Evolutionary conservation across 768 basidiomycete genomes (phyloP), one percentile per base, ranked within the genome.

Genomic region (Boletus tomentosulus): DNA sequence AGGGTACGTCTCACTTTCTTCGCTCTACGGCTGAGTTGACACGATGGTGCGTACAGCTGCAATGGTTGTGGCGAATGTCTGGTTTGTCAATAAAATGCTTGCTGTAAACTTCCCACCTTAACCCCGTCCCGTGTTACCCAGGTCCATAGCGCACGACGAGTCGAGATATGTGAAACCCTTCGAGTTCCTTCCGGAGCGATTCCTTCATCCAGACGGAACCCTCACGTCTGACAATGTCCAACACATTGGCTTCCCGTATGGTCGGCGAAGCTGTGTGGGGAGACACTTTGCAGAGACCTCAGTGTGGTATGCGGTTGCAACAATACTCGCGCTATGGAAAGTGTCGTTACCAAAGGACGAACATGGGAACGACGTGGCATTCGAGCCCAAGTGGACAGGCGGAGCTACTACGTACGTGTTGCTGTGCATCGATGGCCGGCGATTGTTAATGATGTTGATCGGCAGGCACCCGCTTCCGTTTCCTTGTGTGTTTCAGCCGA

Each of bases 141-240:
- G 56, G 63, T 48, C 58, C n/a, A 62, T 62, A 49, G 48, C 49
- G 5, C 63, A 57, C 10, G 46, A 64, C 37, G 56, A 56, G 24
- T 68, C 58, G 41, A 69, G 69, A 63, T 74, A 75, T 49, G 63
- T 69, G 1, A 65, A 67, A 2, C 69, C 75, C 6, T 71, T 71
- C 12, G 60, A 59, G 31, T 76, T 75, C 58, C 52, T 54, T 12
- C 43, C 43, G 15, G 43, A 44, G 43, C 43, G 27, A 28, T 75
- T 76, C 50, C 48, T 75, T 10, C 68, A 73, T 35, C 3, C 39
- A 2, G 48, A 64, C 22, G 63, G 57, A 1, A 55, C 50, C 6
- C 53, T 62, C 34, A 62, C 52, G 9, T 44, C 41, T 9, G 59
- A 63, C n/a, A 52, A 49, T n/a, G 50, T 58, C 8, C 39, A 46